These are phyloP conservation scores for Adansonia madagascariensis DNA, from an alignment of 441 rosid species.

Conservation along the genomic window DNA sequence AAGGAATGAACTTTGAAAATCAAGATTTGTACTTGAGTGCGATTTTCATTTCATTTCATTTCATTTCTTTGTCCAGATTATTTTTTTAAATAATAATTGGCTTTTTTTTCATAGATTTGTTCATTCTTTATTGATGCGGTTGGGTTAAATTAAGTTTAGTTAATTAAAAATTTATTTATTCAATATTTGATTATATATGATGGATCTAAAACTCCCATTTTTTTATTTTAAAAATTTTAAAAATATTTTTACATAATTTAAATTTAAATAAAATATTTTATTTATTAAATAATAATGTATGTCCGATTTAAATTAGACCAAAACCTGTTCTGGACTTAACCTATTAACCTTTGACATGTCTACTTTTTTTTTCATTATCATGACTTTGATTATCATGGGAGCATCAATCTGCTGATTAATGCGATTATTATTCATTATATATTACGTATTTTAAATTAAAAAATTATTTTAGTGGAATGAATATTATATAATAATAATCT, in stretches of 20 bases:
- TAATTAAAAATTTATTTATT: no score
- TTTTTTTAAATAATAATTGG: background rate
- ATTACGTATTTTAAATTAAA: no score
- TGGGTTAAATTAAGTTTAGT: no score
- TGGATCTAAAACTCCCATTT: background rate
- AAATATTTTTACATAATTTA: background rate
- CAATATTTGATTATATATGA: no score
- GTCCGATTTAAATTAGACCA: no score
- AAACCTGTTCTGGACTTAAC: no score
- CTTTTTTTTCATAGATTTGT: background rate
- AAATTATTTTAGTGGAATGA: background rate
- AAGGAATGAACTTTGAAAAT: conserved; percentile 26
- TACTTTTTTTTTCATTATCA: no score
- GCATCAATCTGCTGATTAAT: background rate
- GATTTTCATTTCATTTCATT: background rate
- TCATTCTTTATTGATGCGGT: no score
- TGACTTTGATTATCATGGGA: background rate
- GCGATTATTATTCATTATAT: background rate
- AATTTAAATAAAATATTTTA: no score
- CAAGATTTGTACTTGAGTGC: conserved; percentile 29
- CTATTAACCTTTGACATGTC: no score
- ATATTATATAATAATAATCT: background rate
- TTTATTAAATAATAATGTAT: no score
- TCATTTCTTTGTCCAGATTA: background rate
- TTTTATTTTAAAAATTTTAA: background rate